These are phyloP conservation scores for Teunomyces panamensis DNA, from an alignment of 805 yeast genomes.

Conservation along the genomic window DNA sequence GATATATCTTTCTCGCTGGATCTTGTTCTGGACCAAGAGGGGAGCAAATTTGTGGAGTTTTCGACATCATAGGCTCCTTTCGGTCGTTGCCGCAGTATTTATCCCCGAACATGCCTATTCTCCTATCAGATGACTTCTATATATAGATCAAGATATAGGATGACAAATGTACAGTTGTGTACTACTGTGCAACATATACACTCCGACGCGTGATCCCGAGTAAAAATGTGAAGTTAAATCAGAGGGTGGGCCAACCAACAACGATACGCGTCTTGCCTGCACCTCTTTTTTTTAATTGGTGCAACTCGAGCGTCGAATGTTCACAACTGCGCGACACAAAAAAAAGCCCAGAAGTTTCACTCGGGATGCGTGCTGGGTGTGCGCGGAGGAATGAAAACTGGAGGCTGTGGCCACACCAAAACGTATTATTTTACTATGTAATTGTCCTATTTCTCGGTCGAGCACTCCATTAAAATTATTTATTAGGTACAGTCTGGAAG, in stretches of 20 bases:
- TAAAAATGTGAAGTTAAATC: not conserved
- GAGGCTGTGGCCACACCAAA: not conserved
- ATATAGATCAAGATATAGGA: not conserved
- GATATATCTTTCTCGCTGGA: not conserved
- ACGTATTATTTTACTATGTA: not conserved
- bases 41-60: not conserved
- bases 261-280: not conserved
- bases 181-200: not conserved
- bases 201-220: not conserved
- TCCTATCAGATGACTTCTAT: not conserved
- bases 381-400: not conserved
- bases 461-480: not conserved
- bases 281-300: not conserved
- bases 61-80: not conserved
- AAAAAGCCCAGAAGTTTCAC: not conserved
- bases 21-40: not conserved
- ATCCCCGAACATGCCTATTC: not conserved
- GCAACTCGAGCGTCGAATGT: not conserved
- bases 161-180: not conserved
- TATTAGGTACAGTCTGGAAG: too few relatives aligned
- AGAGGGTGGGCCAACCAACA: slow-evolving; percentile 3
- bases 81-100: not conserved
- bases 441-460: not conserved
- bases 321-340: not conserved
- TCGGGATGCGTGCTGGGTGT: not conserved